A percentile compares a stretch with the other conserved stretches of the same genome.
phyloP scores from a whole-genome alignment of 768 basidiomycete genomes.

The Lanmaoa pseudosensibilis region DNA sequence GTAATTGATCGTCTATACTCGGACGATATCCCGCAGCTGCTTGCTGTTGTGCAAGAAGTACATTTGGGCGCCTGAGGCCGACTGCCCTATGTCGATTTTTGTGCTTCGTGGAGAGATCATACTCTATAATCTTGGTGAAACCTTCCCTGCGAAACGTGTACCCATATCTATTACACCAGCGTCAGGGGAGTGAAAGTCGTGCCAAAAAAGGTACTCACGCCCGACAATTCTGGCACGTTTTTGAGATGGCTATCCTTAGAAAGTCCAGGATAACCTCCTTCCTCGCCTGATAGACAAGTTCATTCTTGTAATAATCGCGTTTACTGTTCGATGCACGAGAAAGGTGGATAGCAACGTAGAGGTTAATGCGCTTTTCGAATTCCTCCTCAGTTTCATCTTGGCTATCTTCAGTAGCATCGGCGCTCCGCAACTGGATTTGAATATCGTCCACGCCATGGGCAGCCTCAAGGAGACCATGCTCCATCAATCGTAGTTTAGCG shows the following conservation, averaged over 20 bases:
- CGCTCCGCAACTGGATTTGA: conserved; percentile 40
- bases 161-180: conserved; percentile 48
- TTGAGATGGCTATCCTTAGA: conserved; percentile 61
- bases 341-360: conserved; percentile 60
- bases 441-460: conserved; percentile 76
- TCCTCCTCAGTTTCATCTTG: conserved; percentile 59
- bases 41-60: conserved; percentile 54
- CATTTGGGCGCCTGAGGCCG: conserved; percentile 69
- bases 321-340: conserved; percentile 48
- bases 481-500: conserved; percentile 84
- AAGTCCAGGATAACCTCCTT: conserved; percentile 84
- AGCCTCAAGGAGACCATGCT: conserved; percentile 83
- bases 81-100: conserved; percentile 56
- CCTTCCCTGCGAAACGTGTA: conserved; percentile 95
- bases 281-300: conserved; percentile 81
- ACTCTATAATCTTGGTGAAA: conserved; percentile 91
- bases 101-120: conserved; percentile 80
- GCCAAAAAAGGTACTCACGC: conserved; percentile 57
- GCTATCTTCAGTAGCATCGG: conserved; percentile 39
- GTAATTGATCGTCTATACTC: conserved; percentile 26
- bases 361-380: conserved; percentile 61
- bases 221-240: conserved; percentile 81
- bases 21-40: conserved; percentile 25
- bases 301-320: conserved; percentile 88
- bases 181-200: conserved; percentile 4